These are phyloP conservation scores for Neofusicoccum kwambonambiense DNA, from an alignment of 2,329 filamentous ascomycete species.

Conservation along the genomic window DNA sequence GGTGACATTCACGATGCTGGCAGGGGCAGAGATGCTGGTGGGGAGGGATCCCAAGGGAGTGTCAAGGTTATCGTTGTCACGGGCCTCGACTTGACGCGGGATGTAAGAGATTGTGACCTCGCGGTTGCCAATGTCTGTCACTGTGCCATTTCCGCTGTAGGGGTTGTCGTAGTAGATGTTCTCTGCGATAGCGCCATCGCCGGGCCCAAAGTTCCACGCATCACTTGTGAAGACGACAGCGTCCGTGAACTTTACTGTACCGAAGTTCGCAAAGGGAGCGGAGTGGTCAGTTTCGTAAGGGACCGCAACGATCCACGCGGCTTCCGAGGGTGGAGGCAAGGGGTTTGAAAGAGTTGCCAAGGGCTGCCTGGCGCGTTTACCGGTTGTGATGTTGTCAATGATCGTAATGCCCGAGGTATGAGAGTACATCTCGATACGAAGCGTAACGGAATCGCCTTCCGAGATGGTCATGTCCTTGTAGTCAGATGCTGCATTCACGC, in stretches of 20 bases:
- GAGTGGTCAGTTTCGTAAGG: background rate
- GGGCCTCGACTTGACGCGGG: background rate
- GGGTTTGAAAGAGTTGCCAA: slow-evolving; percentile 34
- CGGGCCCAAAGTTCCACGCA: slow-evolving; percentile 21
- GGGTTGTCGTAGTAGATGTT: background rate
- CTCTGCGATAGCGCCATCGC: background rate
- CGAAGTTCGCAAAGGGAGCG: slow-evolving; percentile 14
- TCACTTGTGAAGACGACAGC: slow-evolving; percentile 1
- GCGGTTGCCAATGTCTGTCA: background rate
- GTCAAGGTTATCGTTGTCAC: background rate
- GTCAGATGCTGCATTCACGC: background rate
- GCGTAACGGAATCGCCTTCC: slow-evolving; percentile 45
- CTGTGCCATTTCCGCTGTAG: too few relatives aligned
- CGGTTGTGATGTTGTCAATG: slow-evolving; percentile 54
- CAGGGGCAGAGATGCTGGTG: too few relatives aligned
- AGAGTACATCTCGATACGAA: slow-evolving; percentile 40
- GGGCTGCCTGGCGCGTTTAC: slow-evolving; percentile 52
- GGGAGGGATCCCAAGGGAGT: too few relatives aligned
- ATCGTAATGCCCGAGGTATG: slow-evolving; percentile 46
- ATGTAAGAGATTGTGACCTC: background rate
- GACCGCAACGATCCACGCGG: slow-evolving; percentile 21
- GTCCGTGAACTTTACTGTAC: slow-evolving; percentile 11
- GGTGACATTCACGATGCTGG: too few relatives aligned
- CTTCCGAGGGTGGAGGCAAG: slow-evolving; percentile 14
- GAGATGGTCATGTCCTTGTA: slow-evolving; percentile 32